These are phyloP conservation scores for Geopyxis carbonaria DNA, from an alignment of 495 filamentous ascomycete genomes.

Conservation along the genomic window DNA sequence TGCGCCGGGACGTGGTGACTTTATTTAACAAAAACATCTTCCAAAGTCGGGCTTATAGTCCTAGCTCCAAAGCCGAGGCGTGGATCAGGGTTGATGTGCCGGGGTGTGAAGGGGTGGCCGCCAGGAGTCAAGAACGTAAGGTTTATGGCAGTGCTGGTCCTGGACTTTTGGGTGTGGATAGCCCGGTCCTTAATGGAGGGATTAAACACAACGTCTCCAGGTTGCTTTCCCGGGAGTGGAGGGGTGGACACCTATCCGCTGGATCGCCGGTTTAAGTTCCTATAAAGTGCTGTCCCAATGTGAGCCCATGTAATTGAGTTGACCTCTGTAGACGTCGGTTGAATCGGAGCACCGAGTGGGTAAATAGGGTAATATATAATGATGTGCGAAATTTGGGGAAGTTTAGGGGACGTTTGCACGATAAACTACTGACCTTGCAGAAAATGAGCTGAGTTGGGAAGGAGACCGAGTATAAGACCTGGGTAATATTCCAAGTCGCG, in stretches of 20 bases:
- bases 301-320: too few relatives aligned
- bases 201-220: too few relatives aligned
- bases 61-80: slow-evolving; percentile 2
- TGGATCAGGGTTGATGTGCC: not conserved
- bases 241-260: not conserved
- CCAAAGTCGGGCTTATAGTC: not conserved
- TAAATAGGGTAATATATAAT: too few relatives aligned
- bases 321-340: too few relatives aligned
- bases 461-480: too few relatives aligned
- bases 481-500: too few relatives aligned
- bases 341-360: too few relatives aligned
- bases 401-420: too few relatives aligned
- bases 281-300: too few relatives aligned
- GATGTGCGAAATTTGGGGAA: too few relatives aligned
- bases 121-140: not conserved
- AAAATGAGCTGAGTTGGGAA: slow-evolving; percentile 19
- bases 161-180: not conserved
- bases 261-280: not conserved
- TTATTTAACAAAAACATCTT: slow-evolving; percentile 18
- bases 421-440: slow-evolving; percentile 4
- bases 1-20: slow-evolving; percentile 11
- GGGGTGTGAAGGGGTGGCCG: not conserved
- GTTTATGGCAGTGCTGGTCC: not conserved
- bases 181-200: too few relatives aligned
- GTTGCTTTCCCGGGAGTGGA: too few relatives aligned